These are phyloP conservation scores for Stylosanthes scabra DNA, from an alignment of 331 rosid genomes.

Conservation along the genomic window DNA sequence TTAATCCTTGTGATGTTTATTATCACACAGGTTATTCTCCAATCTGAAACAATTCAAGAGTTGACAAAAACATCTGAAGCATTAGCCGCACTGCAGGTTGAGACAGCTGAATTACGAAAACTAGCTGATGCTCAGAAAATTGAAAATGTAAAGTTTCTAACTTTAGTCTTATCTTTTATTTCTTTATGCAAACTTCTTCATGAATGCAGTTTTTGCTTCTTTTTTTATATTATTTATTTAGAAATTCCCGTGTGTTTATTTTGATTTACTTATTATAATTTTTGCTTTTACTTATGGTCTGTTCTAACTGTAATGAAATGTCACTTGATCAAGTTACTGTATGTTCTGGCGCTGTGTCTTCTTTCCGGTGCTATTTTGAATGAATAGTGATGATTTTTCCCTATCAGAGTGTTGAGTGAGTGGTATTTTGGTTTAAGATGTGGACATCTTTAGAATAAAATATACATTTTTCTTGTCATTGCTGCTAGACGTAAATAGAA, in stretches of 20 bases:
- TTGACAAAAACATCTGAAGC: conserved; percentile 83
- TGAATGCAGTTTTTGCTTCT: not conserved
- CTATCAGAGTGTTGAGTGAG: not conserved
- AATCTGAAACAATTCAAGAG: conserved; percentile 96
- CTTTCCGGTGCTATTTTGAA: not conserved
- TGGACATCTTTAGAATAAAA: not conserved
- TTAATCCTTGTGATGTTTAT: not conserved
- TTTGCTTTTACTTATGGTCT: not conserved
- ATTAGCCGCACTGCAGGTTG: conserved; percentile 71
- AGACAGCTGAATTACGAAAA: conserved; percentile 72
- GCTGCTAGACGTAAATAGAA: not conserved
- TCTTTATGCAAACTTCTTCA: conserved; percentile 9
- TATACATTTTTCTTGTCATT: not conserved
- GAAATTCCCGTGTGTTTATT: not conserved
- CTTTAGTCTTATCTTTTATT: not conserved
- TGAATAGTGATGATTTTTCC: not conserved
- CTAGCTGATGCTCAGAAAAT: conserved; percentile 55
- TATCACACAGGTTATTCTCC: conserved; percentile 79
- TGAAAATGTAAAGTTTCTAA: conserved; percentile 66
- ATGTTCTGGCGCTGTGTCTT: not conserved
- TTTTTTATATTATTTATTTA: not conserved
- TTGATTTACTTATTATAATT: not conserved
- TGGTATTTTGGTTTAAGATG: not conserved
- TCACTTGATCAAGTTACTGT: not conserved
- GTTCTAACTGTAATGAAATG: not conserved